These are phyloP conservation scores for Sergeia podlipaevii DNA, from an alignment of 208 protist species.

Conservation along the genomic window DNA sequence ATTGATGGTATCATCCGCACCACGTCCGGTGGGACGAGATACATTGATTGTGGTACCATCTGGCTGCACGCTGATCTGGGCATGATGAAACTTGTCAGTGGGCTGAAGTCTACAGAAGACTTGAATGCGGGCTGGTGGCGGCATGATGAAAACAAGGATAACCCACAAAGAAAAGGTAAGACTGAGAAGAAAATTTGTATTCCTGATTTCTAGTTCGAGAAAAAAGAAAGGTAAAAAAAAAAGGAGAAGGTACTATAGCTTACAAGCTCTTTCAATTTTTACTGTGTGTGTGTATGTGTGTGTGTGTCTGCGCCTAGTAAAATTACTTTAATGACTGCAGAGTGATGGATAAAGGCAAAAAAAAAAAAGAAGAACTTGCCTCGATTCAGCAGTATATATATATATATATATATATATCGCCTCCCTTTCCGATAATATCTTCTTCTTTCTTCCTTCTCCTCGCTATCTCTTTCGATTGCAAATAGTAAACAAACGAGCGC, in stretches of 20 bases:
- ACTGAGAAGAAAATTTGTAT: not conserved
- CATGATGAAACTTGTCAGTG: not conserved
- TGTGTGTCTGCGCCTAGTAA: not conserved
- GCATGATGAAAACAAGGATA: not conserved
- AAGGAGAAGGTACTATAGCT: not conserved
- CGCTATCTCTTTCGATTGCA: conserved; percentile 16
- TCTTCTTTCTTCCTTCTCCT: not conserved
- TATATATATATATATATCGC: too few relatives aligned
- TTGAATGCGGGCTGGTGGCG: not conserved
- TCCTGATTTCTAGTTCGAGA: not conserved
- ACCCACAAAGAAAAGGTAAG: not conserved
- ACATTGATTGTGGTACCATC: not conserved
- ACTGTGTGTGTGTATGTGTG: not conserved
- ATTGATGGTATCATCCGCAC: conserved; percentile 7
- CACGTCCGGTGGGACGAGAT: not conserved
- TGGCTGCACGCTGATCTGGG: not conserved
- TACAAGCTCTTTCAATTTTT: not conserved
- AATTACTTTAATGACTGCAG: not conserved
- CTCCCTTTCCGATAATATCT: not conserved
- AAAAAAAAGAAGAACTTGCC: not conserved
- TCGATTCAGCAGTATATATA: too few relatives aligned
- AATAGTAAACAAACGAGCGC: too few relatives aligned
- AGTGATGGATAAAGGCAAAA: not conserved
- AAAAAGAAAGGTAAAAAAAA: not conserved
- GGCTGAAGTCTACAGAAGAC: not conserved